Conservation (phyloP, 192 early-diverging fungal genomes). For the Backusella parvicylindrica region DNA sequence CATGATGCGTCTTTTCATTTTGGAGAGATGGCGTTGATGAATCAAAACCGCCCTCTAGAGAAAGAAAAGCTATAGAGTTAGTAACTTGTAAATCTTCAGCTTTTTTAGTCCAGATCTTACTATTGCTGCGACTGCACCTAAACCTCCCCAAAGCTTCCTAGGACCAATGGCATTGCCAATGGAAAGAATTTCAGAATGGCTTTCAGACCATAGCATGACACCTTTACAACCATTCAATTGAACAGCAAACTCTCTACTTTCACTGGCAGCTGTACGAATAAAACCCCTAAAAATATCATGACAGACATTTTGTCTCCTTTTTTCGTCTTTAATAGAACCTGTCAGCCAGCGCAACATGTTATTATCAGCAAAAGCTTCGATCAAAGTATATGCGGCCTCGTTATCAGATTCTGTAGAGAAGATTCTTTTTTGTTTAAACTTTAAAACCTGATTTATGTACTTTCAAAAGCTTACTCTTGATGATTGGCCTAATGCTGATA, state of each 20-base stretch:
- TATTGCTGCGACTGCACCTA: not conserved
- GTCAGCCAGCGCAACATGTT: slow-evolving; percentile 5
- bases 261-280: not conserved
- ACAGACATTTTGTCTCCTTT: not conserved
- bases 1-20: not conserved
- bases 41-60: not conserved
- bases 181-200: not conserved
- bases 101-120: not conserved
- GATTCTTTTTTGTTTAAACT: not conserved
- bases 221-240: slow-evolving; percentile 26
- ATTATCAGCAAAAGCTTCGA: slow-evolving; percentile 9
- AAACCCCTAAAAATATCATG: slow-evolving; percentile 8
- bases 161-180: not conserved
- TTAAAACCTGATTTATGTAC: too few species aligned
- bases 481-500: slow-evolving; percentile 6
- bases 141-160: not conserved
- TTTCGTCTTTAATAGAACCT: not conserved
- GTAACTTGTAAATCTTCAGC: not conserved
- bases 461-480: slow-evolving; percentile 11
- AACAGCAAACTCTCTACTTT: slow-evolving; percentile 18
- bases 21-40: not conserved
- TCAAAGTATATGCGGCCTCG: slow-evolving; percentile 11
- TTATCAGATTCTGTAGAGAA: slow-evolving; percentile 6
- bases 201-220: slow-evolving; percentile 21
- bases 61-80: not conserved